Percentiles rank a stretch among this genome's conserved stretches.
These are phyloP conservation scores for Scheffersomyces ergatensis DNA, from an alignment of 805 yeast genomes.

Conservation along the genomic window DNA sequence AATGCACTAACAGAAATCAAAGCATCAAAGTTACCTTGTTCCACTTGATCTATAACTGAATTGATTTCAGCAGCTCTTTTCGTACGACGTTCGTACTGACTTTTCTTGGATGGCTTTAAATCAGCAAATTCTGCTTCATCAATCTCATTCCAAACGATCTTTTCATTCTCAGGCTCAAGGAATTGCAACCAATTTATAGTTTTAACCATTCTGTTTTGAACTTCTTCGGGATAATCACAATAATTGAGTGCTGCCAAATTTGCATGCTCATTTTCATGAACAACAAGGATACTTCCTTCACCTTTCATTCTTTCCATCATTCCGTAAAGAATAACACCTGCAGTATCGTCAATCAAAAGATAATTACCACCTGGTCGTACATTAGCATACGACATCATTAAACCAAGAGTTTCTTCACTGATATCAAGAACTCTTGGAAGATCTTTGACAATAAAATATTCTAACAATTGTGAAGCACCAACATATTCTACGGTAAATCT, in stretches of 20 bases:
- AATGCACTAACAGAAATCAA: constrained; percentile 72
- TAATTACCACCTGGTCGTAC: constrained; percentile 88
- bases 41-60: constrained; percentile 49
- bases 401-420: constrained; percentile 81
- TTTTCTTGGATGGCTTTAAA: constrained; percentile 57
- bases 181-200: constrained; percentile 77
- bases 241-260: constrained; percentile 69
- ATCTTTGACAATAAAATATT: constrained; percentile 77
- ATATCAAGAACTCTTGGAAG: constrained; percentile 69
- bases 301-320: constrained; percentile 91
- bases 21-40: constrained; percentile 65
- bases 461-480: constrained; percentile 66
- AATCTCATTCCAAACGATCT: constrained; percentile 44
- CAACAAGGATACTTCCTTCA: constrained; percentile 59
- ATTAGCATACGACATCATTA: constrained; percentile 74
- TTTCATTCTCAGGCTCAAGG: constrained; percentile 69
- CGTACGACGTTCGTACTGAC: constrained; percentile 65
- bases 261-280: constrained; percentile 93
- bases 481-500: constrained; percentile 80
- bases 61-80: constrained; percentile 54
- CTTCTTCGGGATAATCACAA: constrained; percentile 59
- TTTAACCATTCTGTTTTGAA: constrained; percentile 55
- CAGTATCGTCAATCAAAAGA: constrained; percentile 88
- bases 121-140: constrained; percentile 52
- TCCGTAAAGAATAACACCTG: constrained; percentile 83